Conservation (phyloP, 73 alveolate genomes). For the Loxodes magnus region DNA sequence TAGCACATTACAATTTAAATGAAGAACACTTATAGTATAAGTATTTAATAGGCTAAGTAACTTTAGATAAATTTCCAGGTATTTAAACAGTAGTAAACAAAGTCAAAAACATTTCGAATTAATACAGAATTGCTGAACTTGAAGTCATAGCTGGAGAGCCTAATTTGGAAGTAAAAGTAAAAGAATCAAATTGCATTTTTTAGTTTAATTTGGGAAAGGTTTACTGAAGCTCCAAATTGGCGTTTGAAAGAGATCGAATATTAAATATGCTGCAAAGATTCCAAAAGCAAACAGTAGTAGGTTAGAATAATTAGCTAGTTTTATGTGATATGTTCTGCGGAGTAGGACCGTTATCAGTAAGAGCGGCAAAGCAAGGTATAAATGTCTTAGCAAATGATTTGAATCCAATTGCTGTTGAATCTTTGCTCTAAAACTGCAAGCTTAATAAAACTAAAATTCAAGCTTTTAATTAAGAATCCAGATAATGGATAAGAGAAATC, state of each 20-base stretch:
- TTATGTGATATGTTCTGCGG: slow-evolving; percentile 96
- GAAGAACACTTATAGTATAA: slow-evolving; percentile 74
- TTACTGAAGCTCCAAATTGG: slow-evolving; percentile 96
- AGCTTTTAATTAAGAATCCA: slow-evolving; percentile 91
- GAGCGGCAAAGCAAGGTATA: slow-evolving; percentile 79
- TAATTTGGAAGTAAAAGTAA: slow-evolving; percentile 27
- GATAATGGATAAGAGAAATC: slow-evolving; percentile 68
- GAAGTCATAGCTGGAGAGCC: slow-evolving; percentile 97
- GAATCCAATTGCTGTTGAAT: slow-evolving; percentile 86
- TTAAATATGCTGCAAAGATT: slow-evolving; percentile 42
- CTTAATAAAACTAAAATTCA: slow-evolving; percentile 42
- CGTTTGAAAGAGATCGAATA: slow-evolving; percentile 89
- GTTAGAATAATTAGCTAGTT: neutral
- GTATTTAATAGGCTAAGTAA: slow-evolving; percentile 83
- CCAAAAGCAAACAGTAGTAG: slow-evolving; percentile 35
- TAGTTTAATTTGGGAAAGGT: slow-evolving; percentile 85
- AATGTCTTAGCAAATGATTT: slow-evolving; percentile 92
- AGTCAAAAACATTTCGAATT: slow-evolving; percentile 81
- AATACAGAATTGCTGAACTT: slow-evolving; percentile 87
- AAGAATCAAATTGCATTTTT: slow-evolving; percentile 82
- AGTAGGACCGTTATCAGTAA: slow-evolving; percentile 94
- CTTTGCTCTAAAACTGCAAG: slow-evolving; percentile 56
- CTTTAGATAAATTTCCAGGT: slow-evolving; percentile 62
- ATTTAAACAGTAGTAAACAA: slow-evolving; percentile 90
- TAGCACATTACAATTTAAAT: slow-evolving; percentile 89